Evolutionary conservation across 2,329 filamentous ascomycete genomes (phyloP).

Genomic region (Teratosphaeria viscida): DNA sequence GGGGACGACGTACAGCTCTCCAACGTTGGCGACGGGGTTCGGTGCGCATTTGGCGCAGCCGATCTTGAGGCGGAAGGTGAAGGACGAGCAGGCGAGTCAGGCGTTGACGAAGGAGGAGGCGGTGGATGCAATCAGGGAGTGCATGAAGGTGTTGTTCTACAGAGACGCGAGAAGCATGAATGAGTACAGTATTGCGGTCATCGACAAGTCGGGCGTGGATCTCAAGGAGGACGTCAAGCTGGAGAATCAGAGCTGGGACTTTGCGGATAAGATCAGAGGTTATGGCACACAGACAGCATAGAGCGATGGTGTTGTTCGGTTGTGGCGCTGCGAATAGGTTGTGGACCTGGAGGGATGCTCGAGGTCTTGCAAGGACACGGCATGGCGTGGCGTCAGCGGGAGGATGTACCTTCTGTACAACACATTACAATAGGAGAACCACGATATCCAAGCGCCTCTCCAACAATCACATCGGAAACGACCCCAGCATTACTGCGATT

Average conservation of each 20-base stretch:
- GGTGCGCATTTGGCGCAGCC: conserved; percentile 88
- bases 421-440: not conserved
- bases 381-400: not conserved
- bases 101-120: conserved; percentile 68
- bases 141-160: conserved; percentile 98
- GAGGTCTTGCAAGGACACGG: not conserved
- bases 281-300: conserved; percentile 69
- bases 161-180: conserved; percentile 88
- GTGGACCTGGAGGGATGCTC: not conserved
- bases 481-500: too few relatives aligned
- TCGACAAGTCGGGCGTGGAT: conserved; percentile 74
- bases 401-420: not conserved
- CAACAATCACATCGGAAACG: not conserved
- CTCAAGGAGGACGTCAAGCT: conserved; percentile 76
- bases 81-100: conserved; percentile 69
- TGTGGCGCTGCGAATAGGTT: not conserved
- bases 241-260: conserved; percentile 95
- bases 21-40: conserved; percentile 85
- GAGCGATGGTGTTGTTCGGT: not conserved
- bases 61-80: conserved; percentile 72
- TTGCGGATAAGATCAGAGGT: conserved; percentile 87
- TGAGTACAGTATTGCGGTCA: conserved; percentile 79
- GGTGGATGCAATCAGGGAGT: conserved; percentile 72
- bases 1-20: conserved; percentile 81
- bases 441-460: not conserved